These are phyloP conservation scores for Drechslerella coelobrocha DNA, from an alignment of 2,329 filamentous ascomycete species.

Conservation along the genomic window DNA sequence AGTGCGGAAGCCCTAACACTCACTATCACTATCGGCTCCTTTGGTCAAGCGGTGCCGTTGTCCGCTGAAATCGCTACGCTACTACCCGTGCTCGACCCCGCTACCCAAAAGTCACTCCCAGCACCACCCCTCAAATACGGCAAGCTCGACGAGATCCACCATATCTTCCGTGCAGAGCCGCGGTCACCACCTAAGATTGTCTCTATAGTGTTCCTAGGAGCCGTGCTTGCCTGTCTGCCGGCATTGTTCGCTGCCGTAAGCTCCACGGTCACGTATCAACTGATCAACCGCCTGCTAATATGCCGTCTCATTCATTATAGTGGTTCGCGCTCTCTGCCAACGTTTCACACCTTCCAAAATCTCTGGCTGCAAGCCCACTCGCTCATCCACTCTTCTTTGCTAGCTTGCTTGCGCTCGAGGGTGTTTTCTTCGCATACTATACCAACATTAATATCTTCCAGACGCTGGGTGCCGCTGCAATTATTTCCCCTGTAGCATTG, in stretches of 20 bases:
- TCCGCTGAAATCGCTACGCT: slow-evolving; percentile 70
- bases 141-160: slow-evolving; percentile 82
- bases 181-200: slow-evolving; percentile 81
- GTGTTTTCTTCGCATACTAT: slow-evolving; percentile 94
- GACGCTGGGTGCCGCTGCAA: slow-evolving; percentile 74
- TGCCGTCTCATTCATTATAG: slow-evolving; percentile 59
- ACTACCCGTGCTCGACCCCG: slow-evolving; percentile 67
- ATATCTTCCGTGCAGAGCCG: slow-evolving; percentile 83
- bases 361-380: slow-evolving; percentile 76
- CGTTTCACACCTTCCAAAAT: slow-evolving; percentile 75
- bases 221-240: slow-evolving; percentile 76
- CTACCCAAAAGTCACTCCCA: slow-evolving; percentile 63
- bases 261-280: slow-evolving; percentile 41
- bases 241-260: slow-evolving; percentile 72
- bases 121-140: slow-evolving; percentile 75
- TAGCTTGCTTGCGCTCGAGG: slow-evolving; percentile 85
- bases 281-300: not conserved
- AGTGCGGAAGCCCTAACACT: slow-evolving; percentile 74
- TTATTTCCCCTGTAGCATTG: slow-evolving; percentile 75
- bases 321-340: slow-evolving; percentile 87
- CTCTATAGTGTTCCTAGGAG: slow-evolving; percentile 76
- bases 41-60: slow-evolving; percentile 73
- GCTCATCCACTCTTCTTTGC: slow-evolving; percentile 85
- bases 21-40: slow-evolving; percentile 84
- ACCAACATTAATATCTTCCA: slow-evolving; percentile 90